A percentile compares a stretch with the other conserved stretches of the same genome.
These are phyloP conservation scores for Alternaria gaisen DNA, from an alignment of 2,329 filamentous ascomycete species.

Conservation along the genomic window DNA sequence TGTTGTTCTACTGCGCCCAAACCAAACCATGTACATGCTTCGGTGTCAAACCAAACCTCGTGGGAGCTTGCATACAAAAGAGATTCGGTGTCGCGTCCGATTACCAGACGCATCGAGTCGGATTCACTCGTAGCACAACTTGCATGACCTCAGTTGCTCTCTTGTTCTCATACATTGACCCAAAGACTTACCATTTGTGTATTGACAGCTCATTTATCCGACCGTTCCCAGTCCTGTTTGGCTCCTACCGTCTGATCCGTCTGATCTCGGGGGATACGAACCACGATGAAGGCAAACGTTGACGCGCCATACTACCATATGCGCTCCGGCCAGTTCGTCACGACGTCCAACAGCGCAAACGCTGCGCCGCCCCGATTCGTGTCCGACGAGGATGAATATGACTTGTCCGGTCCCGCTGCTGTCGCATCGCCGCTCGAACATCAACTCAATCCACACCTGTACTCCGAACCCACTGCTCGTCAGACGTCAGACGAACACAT, in stretches of 20 bases:
- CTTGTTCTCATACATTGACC: slow-evolving; percentile 17
- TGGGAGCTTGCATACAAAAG: slow-evolving; percentile 30
- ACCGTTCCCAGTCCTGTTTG: slow-evolving; percentile 11
- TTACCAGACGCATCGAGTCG: slow-evolving; percentile 22
- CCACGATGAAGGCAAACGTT: slow-evolving; percentile 44
- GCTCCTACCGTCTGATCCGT: slow-evolving; percentile 13
- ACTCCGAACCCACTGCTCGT: slow-evolving; percentile 22
- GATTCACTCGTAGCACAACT: slow-evolving; percentile 2
- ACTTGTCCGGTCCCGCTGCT: slow-evolving; percentile 21
- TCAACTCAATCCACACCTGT: slow-evolving; percentile 25
- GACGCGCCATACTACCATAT: slow-evolving; percentile 48
- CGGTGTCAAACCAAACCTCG: slow-evolving; percentile 26
- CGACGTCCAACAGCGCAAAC: slow-evolving; percentile 35
- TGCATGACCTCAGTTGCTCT: slow-evolving; percentile 4
- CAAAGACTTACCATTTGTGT: slow-evolving; percentile 32
- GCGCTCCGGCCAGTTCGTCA: slow-evolving; percentile 38
- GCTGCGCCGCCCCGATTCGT: slow-evolving; percentile 23
- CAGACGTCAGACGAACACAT: slow-evolving; percentile 27
- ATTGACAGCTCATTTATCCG: slow-evolving; percentile 22
- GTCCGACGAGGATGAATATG: slow-evolving; percentile 35
- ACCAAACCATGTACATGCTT: slow-evolving; percentile 21
- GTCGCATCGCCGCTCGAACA: slow-evolving; percentile 24
- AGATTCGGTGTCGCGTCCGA: slow-evolving; percentile 22
- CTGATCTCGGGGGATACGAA: slow-evolving; percentile 22
- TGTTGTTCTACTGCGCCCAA: slow-evolving; percentile 21